phyloP scores from a whole-genome alignment of 805 yeast species.

The Schwanniomyces polymorphus region DNA sequence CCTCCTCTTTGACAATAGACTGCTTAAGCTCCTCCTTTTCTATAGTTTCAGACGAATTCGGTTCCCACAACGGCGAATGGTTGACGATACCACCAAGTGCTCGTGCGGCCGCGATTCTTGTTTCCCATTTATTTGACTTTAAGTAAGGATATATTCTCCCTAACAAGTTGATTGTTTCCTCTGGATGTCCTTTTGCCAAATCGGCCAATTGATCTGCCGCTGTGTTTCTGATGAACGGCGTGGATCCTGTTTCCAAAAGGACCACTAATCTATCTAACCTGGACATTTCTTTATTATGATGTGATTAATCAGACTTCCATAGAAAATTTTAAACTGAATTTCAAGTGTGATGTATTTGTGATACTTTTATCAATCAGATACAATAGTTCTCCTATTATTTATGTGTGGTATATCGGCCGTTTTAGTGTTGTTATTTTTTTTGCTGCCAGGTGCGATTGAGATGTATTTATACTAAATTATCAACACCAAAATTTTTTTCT shows the following conservation, averaged over 20 bases:
- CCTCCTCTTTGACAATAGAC: constrained; percentile 15
- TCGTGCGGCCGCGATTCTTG: constrained; percentile 89
- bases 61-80: constrained; percentile 82
- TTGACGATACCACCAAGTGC: constrained; percentile 93
- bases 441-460: constrained; percentile 2
- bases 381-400: neutral
- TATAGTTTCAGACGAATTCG: constrained; percentile 49
- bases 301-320: neutral
- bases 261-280: constrained; percentile 59
- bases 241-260: constrained; percentile 88
- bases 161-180: constrained; percentile 77
- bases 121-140: constrained; percentile 87
- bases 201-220: constrained; percentile 98
- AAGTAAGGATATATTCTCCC: constrained; percentile 91
- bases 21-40: constrained; percentile 15
- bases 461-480: constrained; percentile 2
- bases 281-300: constrained; percentile 27
- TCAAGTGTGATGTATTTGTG: neutral
- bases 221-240: constrained; percentile 87
- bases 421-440: neutral
- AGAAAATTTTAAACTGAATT: neutral
- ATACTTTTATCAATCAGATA: neutral
- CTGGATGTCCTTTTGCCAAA: constrained; percentile 91
- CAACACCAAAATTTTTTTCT: constrained; percentile 3
- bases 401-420: neutral